A percentile compares a stretch with the other conserved stretches of the same genome.
Conservation (phyloP, 1,284 basidiomycete genomes). For the Fomitopsis palustris region DNA sequence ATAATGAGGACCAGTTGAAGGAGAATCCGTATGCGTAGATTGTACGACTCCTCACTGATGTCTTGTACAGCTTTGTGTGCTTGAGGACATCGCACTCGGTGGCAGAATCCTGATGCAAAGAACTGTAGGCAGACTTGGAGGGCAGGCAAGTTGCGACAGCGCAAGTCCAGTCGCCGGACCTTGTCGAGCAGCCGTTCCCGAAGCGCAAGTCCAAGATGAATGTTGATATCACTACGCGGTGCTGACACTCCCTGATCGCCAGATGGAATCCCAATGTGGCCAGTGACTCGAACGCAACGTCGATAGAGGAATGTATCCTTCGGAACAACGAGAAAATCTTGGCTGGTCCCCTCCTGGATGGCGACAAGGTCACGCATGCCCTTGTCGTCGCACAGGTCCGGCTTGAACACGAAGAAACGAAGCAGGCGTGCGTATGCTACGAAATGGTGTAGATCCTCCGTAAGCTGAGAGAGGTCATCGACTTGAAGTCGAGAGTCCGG, state of each 20-base stretch:
- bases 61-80: constrained; percentile 24
- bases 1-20: constrained; percentile 46
- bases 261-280: background rate
- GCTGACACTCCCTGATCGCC: constrained; percentile 9
- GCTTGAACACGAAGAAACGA: constrained; percentile 20
- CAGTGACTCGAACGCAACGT: background rate
- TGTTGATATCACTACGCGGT: constrained; percentile 12
- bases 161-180: constrained; percentile 32
- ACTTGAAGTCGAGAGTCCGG: constrained; percentile 11
- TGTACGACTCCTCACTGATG: constrained; percentile 29
- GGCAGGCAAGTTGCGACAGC: constrained; percentile 20
- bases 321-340: constrained; percentile 24
- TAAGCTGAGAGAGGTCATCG: constrained; percentile 18
- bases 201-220: constrained; percentile 22
- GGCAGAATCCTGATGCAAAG: constrained; percentile 31
- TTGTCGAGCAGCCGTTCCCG: constrained; percentile 23
- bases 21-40: constrained; percentile 38
- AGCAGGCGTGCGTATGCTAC: constrained; percentile 34
- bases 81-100: constrained; percentile 16
- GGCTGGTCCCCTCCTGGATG: constrained; percentile 25
- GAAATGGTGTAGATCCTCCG: constrained; percentile 19
- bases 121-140: constrained; percentile 19
- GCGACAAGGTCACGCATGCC: constrained; percentile 36
- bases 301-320: constrained; percentile 21
- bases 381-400: constrained; percentile 23